phyloP scores from a whole-genome alignment of 768 basidiomycete species.

The Zangia roseola region DNA sequence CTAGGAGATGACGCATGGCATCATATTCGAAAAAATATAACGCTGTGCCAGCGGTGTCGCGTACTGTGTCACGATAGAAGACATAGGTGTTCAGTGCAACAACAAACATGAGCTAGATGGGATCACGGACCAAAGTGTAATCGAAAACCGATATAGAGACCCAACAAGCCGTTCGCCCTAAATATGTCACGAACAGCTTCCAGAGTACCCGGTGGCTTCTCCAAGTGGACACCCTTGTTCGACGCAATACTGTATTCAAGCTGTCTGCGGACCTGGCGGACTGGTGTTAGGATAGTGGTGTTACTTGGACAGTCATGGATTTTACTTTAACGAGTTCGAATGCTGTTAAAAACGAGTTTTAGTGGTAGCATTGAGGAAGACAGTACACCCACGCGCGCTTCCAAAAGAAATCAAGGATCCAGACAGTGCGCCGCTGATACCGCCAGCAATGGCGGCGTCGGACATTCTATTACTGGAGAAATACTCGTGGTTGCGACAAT shows the following conservation, averaged over 20 bases:
- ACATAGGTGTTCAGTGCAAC: constrained; percentile 1
- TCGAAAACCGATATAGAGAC: constrained; percentile 80
- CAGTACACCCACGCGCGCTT: constrained; percentile 72
- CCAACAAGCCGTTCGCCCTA: constrained; percentile 55
- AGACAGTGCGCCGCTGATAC: constrained; percentile 82
- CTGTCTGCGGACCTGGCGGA: constrained; percentile 76
- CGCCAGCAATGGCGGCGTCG: constrained; percentile 75
- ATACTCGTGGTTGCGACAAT: constrained; percentile 56
- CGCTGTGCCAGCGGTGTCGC: constrained; percentile 87
- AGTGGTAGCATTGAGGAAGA: constrained; percentile 18
- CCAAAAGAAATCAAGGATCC: constrained; percentile 88
- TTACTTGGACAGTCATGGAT: constrained; percentile 1
- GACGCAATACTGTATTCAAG: constrained; percentile 90
- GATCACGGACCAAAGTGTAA: constrained; percentile 75
- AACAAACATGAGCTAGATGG: background rate
- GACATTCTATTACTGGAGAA: constrained; percentile 57
- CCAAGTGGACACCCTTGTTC: constrained; percentile 66
- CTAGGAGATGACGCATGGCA: constrained; percentile 82
- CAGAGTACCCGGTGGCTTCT: constrained; percentile 74
- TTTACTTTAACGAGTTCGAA: constrained; percentile 94
- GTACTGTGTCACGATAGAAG: constrained; percentile 46
- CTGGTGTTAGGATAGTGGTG: constrained; percentile 8
- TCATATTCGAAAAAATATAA: constrained; percentile 96
- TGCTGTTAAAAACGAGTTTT: constrained; percentile 39
- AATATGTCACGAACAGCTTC: constrained; percentile 82